phyloP scores from a whole-genome alignment of 1,139 yeast species.

The Sugiyamaella castrensis region DNA sequence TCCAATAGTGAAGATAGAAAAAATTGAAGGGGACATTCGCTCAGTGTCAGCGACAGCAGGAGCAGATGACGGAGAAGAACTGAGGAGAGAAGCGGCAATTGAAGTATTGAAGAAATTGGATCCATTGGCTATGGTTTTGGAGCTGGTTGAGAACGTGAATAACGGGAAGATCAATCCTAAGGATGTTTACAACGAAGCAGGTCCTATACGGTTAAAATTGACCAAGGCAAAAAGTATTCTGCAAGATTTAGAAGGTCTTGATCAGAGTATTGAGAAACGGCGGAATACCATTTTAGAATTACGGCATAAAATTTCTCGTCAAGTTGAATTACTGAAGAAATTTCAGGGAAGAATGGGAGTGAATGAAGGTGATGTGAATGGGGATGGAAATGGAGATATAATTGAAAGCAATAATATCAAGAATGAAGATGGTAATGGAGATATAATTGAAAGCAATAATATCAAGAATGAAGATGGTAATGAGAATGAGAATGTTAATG shows the following conservation, averaged over 20 bases:
- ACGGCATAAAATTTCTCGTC: constrained; percentile 11
- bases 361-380: too few relatives aligned
- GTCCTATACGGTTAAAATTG: constrained; percentile 28
- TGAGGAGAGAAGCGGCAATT: constrained; percentile 14
- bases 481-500: too few relatives aligned
- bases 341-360: constrained; percentile 10
- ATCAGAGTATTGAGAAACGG: constrained; percentile 23
- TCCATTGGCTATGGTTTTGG: constrained; percentile 26
- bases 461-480: too few relatives aligned
- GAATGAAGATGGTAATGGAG: too few relatives aligned
- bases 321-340: constrained; percentile 5
- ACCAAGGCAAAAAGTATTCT: constrained; percentile 23
- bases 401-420: too few relatives aligned
- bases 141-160: constrained; percentile 25
- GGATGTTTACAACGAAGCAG: constrained; percentile 31
- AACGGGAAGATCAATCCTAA: constrained; percentile 26
- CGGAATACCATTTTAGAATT: constrained; percentile 7
- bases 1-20: constrained; percentile 8
- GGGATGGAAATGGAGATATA: too few relatives aligned
- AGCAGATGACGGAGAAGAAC: not conserved
- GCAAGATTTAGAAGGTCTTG: constrained; percentile 22
- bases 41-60: not conserved
- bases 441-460: too few relatives aligned
- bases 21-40: not conserved
- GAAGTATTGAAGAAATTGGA: constrained; percentile 24